Evolutionary conservation across 371 early-diverging fungal species (phyloP).

Genomic region (Dichotomocladium elegans): DNA sequence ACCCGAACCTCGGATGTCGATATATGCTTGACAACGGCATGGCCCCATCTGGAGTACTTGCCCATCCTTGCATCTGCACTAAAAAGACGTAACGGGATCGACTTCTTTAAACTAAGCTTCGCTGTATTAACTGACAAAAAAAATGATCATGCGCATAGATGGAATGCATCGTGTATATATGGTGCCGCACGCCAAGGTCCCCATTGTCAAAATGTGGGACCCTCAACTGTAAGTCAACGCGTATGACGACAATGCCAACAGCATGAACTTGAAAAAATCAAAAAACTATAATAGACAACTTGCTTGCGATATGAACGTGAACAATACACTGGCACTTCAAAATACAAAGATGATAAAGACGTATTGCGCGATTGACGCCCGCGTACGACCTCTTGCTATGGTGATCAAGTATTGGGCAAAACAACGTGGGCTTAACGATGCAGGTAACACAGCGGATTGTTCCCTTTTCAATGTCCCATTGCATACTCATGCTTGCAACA

Average conservation of each 20-base stretch:
- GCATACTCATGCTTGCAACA: neutral
- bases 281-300: slow-evolving; percentile 24
- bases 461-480: neutral
- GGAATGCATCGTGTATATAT: slow-evolving; percentile 51
- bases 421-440: slow-evolving; percentile 68
- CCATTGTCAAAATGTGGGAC: slow-evolving; percentile 59
- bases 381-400: slow-evolving; percentile 73
- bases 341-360: slow-evolving; percentile 75
- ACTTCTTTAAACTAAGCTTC: neutral
- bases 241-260: neutral
- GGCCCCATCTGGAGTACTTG: slow-evolving; percentile 43
- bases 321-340: slow-evolving; percentile 71
- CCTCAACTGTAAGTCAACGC: slow-evolving; percentile 55
- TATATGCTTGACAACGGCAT: slow-evolving; percentile 52
- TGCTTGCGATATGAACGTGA: slow-evolving; percentile 82
- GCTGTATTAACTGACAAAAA: slow-evolving; percentile 3
- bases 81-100: slow-evolving; percentile 23
- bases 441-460: slow-evolving; percentile 31
- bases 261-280: neutral
- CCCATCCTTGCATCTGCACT: slow-evolving; percentile 35
- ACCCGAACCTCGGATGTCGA: slow-evolving; percentile 57
- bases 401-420: slow-evolving; percentile 82
- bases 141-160: slow-evolving; percentile 17
- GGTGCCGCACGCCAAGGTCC: slow-evolving; percentile 59
- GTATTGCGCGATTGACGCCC: slow-evolving; percentile 74